A percentile compares a stretch with the other conserved stretches of the same genome.
phyloP scores from a whole-genome alignment of 352 stramenopile species.

The Phytophthora pini region DNA sequence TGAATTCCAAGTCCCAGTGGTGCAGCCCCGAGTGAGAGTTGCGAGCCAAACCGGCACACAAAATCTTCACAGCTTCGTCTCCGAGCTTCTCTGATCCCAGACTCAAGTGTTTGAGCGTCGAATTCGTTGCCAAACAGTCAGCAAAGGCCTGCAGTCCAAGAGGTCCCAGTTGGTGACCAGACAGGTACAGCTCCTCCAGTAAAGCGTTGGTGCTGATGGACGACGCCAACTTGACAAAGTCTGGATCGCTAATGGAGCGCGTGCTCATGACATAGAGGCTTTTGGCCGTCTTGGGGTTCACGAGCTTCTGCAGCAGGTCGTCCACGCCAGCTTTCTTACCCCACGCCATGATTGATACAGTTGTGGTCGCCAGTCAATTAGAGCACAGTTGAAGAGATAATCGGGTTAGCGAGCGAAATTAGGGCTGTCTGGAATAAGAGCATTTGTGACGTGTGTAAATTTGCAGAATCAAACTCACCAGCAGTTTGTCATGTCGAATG shows the following conservation, averaged over 20 bases:
- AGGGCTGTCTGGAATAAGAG: slow-evolving; percentile 14
- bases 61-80: slow-evolving; percentile 49
- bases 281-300: slow-evolving; percentile 63
- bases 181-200: slow-evolving; percentile 83
- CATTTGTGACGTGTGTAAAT: slow-evolving; percentile 23
- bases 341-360: slow-evolving; percentile 72
- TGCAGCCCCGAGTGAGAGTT: slow-evolving; percentile 63
- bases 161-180: slow-evolving; percentile 62
- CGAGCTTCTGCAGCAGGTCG: slow-evolving; percentile 74
- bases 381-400: slow-evolving; percentile 2
- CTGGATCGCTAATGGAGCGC: slow-evolving; percentile 63
- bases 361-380: slow-evolving; percentile 30
- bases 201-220: slow-evolving; percentile 63
- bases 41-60: slow-evolving; percentile 57
- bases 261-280: slow-evolving; percentile 81
- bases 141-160: slow-evolving; percentile 61
- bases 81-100: slow-evolving; percentile 67
- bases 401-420: neutral
- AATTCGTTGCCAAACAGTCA: slow-evolving; percentile 70
- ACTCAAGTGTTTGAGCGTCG: slow-evolving; percentile 70
- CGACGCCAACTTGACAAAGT: slow-evolving; percentile 56
- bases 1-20: slow-evolving; percentile 80
- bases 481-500: too few relatives aligned
- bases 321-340: slow-evolving; percentile 70
- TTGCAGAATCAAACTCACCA: neutral